Conservation (phyloP, 2,329 filamentous ascomycete genomes). For the Aspergillus pseudoviridinutans region DNA sequence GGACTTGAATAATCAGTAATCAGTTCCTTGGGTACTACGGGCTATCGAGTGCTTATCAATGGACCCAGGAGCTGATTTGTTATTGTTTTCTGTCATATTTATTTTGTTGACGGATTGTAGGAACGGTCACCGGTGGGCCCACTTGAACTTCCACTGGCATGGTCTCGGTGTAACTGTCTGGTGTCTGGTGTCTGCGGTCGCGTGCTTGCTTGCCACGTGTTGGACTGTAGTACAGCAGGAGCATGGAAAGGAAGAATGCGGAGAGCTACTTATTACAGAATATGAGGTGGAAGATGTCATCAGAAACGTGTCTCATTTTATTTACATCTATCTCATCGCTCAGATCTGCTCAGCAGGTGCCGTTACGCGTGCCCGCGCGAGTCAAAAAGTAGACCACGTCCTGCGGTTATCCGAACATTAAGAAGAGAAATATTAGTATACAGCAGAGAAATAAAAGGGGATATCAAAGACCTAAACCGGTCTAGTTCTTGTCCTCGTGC, state of each 20-base stretch:
- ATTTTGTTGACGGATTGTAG: neutral
- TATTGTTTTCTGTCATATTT: neutral
- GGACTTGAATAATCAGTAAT: neutral
- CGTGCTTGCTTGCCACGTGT: neutral
- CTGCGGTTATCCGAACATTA: slow-evolving; percentile 1
- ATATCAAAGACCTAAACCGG: neutral
- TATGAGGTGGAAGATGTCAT: neutral
- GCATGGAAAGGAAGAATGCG: neutral
- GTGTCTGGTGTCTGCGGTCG: no score
- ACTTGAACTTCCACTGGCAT: neutral
- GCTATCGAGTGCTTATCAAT: neutral
- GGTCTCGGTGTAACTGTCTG: neutral
- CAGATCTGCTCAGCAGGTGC: slow-evolving; percentile 17
- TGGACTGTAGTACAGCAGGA: neutral
- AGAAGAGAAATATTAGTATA: slow-evolving; percentile 3
- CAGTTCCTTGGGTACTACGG: no score
- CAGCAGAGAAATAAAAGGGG: neutral
- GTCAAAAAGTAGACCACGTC: slow-evolving; percentile 8
- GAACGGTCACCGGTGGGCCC: neutral
- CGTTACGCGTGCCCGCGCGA: slow-evolving; percentile 1
- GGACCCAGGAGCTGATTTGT: neutral
- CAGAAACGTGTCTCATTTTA: neutral
- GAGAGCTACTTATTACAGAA: neutral
- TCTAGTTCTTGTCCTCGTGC: slow-evolving; percentile 12
- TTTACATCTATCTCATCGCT: slow-evolving; percentile 12